phyloP scores from a whole-genome alignment of 2,329 filamentous ascomycete genomes.

The Rutstroemia sp. region DNA sequence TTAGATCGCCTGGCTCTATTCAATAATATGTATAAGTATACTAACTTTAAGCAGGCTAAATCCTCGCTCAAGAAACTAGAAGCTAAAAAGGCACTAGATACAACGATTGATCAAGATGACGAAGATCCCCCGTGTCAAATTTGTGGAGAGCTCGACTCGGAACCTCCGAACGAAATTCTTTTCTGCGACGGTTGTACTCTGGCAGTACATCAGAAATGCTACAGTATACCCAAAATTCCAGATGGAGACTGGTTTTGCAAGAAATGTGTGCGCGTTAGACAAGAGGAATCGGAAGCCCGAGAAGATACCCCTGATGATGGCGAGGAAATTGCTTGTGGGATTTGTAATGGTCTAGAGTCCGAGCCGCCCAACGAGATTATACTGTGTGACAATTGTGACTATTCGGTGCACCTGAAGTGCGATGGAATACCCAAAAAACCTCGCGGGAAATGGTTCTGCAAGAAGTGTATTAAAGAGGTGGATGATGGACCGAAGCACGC shows the following conservation, averaged over 20 bases:
- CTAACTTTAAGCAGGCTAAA: neutral
- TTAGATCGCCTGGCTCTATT: too few relatives aligned
- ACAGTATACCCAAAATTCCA: constrained; percentile 6
- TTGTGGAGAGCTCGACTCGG: constrained; percentile 4
- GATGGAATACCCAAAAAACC: constrained; percentile 50
- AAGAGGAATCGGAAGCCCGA: constrained; percentile 2
- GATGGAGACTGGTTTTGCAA: constrained; percentile 8
- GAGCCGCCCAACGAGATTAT: constrained; percentile 53
- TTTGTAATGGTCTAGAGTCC: constrained; percentile 52
- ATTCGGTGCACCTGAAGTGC: constrained; percentile 54
- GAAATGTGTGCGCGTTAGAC: constrained; percentile 3
- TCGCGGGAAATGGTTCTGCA: constrained; percentile 56
- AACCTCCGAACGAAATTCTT: neutral
- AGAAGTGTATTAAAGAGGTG: constrained; percentile 36
- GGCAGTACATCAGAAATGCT: constrained; percentile 9
- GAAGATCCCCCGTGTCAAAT: constrained; percentile 1
- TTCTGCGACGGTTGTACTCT: constrained; percentile 5
- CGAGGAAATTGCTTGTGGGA: constrained; percentile 44
- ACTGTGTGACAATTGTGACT: constrained; percentile 57
- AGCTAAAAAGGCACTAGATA: neutral
- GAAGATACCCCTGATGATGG: constrained; percentile 10
- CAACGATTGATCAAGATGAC: neutral
- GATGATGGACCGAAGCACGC: neutral
- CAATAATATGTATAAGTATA: neutral
- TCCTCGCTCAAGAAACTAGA: neutral